Evolutionary conservation across 805 yeast genomes (phyloP), one percentile per base, ranked within the genome.

Genomic region (Barnettozyma pratensis): DNA sequence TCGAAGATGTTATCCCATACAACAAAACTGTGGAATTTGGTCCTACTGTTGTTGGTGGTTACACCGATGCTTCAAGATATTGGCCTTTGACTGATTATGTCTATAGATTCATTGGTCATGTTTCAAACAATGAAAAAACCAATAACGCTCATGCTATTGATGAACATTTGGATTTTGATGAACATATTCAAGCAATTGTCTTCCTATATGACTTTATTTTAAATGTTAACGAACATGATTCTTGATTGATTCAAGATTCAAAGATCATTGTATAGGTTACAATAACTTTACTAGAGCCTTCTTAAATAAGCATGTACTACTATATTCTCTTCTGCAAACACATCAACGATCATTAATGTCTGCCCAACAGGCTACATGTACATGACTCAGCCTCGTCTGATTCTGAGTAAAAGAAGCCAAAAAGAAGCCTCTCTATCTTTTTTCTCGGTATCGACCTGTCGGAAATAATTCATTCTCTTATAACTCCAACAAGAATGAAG

Each of bases 51-150:
- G 72, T 76, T 67, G 68, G 83, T 7, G 85, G 79, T 7, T 81
- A 81, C 61, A 81, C 87, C 3, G 87, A 81, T 61, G 80, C 86
- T 10, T 72, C 73, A 53, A 68, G 75, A 54, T 81, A 81, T 62
- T 79, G 83, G 82, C 63, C 70, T 45, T 67, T 81, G 58, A 71
- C 83, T 12, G 67, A 65, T 46, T 72, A 79, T 60, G 79, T 81
- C 48, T 81, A 71, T 68, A 72, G 87, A 55, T 80, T 67, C 45
- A 52, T 57, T 50, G 67, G 60, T 10, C 47, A 61, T 11, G 39
- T 41, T 14, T 53, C 51, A 36, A 44, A 42, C 4, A 51, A 51
- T 10, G 48, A 52, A 2, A 39, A 60, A 35, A 53, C 64, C 32
- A 69, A 19, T 19, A 19, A 74, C 40, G 67, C 73, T 39, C 92